phyloP scores from a whole-genome alignment of 495 filamentous ascomycete genomes.

The Aspergillus diversus region DNA sequence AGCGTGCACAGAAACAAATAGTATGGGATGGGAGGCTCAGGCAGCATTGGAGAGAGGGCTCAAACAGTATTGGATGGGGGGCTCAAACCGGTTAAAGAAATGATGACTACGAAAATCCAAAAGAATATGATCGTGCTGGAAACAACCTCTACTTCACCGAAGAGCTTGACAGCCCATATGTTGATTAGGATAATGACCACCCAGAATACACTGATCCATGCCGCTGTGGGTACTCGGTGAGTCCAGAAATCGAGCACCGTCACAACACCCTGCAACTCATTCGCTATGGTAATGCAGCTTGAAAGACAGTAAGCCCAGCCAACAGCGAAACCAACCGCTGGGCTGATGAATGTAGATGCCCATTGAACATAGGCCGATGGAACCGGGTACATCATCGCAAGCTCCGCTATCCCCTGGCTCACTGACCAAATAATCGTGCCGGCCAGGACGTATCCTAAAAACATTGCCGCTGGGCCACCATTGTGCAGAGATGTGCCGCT shows the following conservation, averaged over 20 bases:
- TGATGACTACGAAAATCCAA: conserved; percentile 50
- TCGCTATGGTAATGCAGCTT: conserved; percentile 48
- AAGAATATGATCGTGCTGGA: conserved; percentile 53
- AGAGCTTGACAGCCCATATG: conserved; percentile 52
- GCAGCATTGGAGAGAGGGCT: too few species aligned
- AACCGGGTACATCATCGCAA: conserved; percentile 57
- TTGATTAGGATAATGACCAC: conserved; percentile 47
- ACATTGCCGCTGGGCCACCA: conserved; percentile 36
- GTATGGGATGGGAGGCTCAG: conserved; percentile 20
- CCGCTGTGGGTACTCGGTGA: conserved; percentile 41
- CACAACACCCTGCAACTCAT: conserved; percentile 55
- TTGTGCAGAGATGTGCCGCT: conserved; percentile 29
- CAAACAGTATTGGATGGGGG: conserved; percentile 23
- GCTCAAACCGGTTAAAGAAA: conserved; percentile 29
- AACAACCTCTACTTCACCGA: conserved; percentile 58
- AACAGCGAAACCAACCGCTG: conserved; percentile 51
- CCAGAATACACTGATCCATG: conserved; percentile 53
- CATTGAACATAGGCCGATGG: conserved; percentile 56
- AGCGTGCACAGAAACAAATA: conserved; percentile 12
- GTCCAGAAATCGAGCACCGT: conserved; percentile 65
- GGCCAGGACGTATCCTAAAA: conserved; percentile 54
- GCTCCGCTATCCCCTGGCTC: conserved; percentile 47
- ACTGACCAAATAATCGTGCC: conserved; percentile 39
- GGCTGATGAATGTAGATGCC: conserved; percentile 51
- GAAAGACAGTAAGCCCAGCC: conserved; percentile 56